A percentile compares a stretch with the other conserved stretches of the same genome.
Evolutionary conservation across 352 stramenopile genomes (phyloP).

Genomic region (Globisporangium radiosum): DNA sequence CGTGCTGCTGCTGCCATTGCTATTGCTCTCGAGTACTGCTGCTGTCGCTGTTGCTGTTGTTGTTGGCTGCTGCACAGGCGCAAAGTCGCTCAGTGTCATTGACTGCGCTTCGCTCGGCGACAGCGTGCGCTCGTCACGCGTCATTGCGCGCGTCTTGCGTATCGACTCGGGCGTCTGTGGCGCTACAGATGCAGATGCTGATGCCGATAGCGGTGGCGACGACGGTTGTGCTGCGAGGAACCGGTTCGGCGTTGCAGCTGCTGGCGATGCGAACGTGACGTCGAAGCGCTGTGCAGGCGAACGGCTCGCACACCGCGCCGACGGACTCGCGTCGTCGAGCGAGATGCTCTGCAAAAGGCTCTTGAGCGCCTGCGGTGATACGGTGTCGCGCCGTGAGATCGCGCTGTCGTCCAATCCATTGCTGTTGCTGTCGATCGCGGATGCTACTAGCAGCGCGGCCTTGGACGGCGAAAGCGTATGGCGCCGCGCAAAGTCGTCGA

Average conservation of each 20-base stretch:
- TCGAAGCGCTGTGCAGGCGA: not conserved
- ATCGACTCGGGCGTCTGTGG: slow-evolving; percentile 9
- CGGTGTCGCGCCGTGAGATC: slow-evolving; percentile 26
- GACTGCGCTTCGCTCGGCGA: slow-evolving; percentile 12
- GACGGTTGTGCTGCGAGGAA: slow-evolving; percentile 2
- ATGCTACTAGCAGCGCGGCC: slow-evolving; percentile 21
- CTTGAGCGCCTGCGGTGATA: slow-evolving; percentile 28
- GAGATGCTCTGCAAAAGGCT: slow-evolving; percentile 20
- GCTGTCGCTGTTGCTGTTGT: not conserved
- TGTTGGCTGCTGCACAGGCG: not conserved
- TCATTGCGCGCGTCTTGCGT: slow-evolving; percentile 10
- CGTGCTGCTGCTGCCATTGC: too few relatives aligned
- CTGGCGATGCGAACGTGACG: not conserved
- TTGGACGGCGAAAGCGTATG: slow-evolving; percentile 46
- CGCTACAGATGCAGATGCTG: not conserved
- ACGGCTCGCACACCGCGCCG: not conserved
- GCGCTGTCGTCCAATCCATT: slow-evolving; percentile 8
- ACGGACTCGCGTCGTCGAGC: slow-evolving; percentile 9
- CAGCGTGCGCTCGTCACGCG: slow-evolving; percentile 15
- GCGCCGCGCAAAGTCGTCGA: not conserved
- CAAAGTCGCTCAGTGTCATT: slow-evolving; percentile 10
- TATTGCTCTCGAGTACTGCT: too few relatives aligned
- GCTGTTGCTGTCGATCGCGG: slow-evolving; percentile 13
- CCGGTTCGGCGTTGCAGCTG: slow-evolving; percentile 5
- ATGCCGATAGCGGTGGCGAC: not conserved